A percentile compares a stretch with the other conserved stretches of the same genome.
These are phyloP conservation scores for Metschnikowia cubensis DNA, from an alignment of 805 yeast genomes.

Conservation along the genomic window DNA sequence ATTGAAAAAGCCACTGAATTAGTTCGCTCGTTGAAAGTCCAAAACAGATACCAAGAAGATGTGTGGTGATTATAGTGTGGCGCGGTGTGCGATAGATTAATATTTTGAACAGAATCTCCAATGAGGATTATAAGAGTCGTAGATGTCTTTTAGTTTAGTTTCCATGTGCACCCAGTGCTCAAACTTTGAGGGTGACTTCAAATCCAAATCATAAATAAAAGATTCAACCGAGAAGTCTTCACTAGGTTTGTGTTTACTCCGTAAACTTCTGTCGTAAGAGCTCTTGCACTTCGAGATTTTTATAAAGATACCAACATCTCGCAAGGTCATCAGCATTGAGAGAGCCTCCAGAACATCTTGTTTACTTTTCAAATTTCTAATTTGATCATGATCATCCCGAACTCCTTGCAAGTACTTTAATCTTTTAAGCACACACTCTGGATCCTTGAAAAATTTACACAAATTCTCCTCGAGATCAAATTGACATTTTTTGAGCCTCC, in stretches of 20 bases:
- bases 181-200: slow-evolving; percentile 42
- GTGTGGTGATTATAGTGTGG: slow-evolving; percentile 62
- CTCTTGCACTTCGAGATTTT: slow-evolving; percentile 21
- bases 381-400: slow-evolving; percentile 29
- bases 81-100: background rate
- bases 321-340: slow-evolving; percentile 46
- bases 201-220: slow-evolving; percentile 46
- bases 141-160: slow-evolving; percentile 19
- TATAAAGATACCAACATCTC: slow-evolving; percentile 55
- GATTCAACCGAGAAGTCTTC: slow-evolving; percentile 24
- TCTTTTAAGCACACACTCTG: slow-evolving; percentile 24
- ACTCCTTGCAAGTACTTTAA: slow-evolving; percentile 33
- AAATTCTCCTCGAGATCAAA: slow-evolving; percentile 2
- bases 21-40: slow-evolving; percentile 72
- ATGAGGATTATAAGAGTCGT: slow-evolving; percentile 5
- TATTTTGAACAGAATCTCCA: slow-evolving; percentile 7
- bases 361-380: slow-evolving; percentile 27
- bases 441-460: slow-evolving; percentile 1
- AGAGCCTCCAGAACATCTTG: slow-evolving; percentile 39
- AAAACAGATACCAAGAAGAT: slow-evolving; percentile 93
- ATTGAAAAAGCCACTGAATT: slow-evolving; percentile 70
- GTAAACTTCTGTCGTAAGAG: background rate
- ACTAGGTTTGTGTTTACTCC: background rate
- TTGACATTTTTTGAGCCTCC: slow-evolving; percentile 1
- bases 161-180: slow-evolving; percentile 46